Evolutionary conservation across 2,329 filamentous ascomycete species (phyloP).

Genomic region (Plenodomus tracheiphilus): DNA sequence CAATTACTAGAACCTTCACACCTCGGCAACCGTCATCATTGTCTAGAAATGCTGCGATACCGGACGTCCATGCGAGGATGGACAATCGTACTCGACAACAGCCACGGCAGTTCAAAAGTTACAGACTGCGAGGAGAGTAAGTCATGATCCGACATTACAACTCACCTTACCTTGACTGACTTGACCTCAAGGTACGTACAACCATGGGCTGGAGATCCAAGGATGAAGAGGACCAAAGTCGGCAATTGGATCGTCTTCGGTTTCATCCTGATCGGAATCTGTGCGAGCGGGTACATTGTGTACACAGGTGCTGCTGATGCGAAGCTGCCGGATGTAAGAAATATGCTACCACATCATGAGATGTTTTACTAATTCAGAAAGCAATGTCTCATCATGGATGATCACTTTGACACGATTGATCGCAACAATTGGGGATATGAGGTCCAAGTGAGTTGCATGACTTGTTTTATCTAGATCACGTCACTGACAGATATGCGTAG

Average conservation of each 20-base stretch:
- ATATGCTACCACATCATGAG: neutral
- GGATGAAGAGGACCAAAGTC: conserved; percentile 25
- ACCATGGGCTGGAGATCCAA: conserved; percentile 27
- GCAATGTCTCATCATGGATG: conserved; percentile 51
- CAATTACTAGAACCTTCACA: neutral
- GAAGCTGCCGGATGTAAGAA: conserved; percentile 15
- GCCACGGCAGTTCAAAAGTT: conserved; percentile 27
- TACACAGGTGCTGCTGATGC: conserved; percentile 23
- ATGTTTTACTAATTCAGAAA: conserved; percentile 1
- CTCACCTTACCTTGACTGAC: neutral
- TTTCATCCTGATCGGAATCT: conserved; percentile 15
- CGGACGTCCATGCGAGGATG: neutral
- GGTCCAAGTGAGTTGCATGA: conserved; percentile 56
- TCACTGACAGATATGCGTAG: conserved; percentile 1
- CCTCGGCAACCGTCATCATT: neutral
- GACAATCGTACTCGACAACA: conserved; percentile 9
- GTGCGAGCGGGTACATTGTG: conserved; percentile 20
- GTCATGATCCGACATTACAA: neutral
- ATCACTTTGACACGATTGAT: conserved; percentile 63
- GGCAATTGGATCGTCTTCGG: conserved; percentile 23
- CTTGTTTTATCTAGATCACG: neutral
- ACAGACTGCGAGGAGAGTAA: conserved; percentile 26
- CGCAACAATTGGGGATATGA: conserved; percentile 70
- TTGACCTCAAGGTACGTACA: conserved; percentile 17
- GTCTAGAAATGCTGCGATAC: neutral